phyloP scores from a whole-genome alignment of 202 grass and related monocot species.

The Dendrocalamus latiflorus region DNA sequence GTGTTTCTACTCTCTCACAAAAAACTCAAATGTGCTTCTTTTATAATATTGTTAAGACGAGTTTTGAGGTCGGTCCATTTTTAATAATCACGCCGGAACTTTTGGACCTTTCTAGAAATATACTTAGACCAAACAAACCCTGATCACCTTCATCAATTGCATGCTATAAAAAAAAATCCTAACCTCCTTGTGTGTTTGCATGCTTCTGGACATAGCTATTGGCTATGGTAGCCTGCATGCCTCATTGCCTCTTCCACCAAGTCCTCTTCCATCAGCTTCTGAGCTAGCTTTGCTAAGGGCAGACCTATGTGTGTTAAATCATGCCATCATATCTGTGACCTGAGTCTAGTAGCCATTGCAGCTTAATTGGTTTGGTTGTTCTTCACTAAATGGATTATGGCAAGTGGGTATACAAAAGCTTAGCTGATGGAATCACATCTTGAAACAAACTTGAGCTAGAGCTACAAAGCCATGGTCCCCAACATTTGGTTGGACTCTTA shows the following conservation, averaged over 20 bases:
- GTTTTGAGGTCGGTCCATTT: background rate
- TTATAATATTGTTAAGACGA: background rate
- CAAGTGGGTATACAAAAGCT: background rate
- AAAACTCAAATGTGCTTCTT: background rate
- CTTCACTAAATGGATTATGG: background rate
- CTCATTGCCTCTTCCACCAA: background rate
- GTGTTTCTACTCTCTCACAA: background rate
- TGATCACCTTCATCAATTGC: background rate
- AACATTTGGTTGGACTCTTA: background rate
- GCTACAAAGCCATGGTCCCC: background rate
- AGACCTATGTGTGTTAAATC: background rate
- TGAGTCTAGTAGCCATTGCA: background rate
- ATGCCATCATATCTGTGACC: background rate
- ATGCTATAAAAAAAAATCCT: background rate
- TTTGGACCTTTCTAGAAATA: too few species aligned
- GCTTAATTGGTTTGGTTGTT: background rate
- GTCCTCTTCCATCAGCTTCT: background rate
- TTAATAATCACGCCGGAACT: background rate
- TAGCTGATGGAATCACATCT: background rate
- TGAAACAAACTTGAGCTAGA: background rate
- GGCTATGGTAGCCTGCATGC: background rate
- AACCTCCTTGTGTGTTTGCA: background rate
- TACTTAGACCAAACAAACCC: background rate
- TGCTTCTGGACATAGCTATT: too few species aligned
- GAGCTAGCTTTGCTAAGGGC: background rate